Evolutionary conservation across 805 yeast species (phyloP).

Genomic region (Nakazawaea populi): DNA sequence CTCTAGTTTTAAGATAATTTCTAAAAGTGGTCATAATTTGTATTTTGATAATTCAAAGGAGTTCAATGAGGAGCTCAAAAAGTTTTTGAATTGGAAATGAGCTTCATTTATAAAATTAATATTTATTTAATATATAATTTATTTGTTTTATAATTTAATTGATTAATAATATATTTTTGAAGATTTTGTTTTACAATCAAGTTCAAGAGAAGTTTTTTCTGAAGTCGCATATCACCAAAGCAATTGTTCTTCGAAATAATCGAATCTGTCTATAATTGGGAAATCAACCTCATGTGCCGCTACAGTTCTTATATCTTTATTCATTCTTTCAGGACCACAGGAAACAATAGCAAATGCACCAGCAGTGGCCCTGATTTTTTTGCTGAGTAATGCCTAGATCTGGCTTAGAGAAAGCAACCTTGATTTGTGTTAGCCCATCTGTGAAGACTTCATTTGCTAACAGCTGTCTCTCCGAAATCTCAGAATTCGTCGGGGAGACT

Average conservation of each 20-base stretch:
- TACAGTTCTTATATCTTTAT: slow-evolving; percentile 26
- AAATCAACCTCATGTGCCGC: slow-evolving; percentile 23
- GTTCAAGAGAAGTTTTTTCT: no score
- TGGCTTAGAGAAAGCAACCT: slow-evolving; percentile 21
- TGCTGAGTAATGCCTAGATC: slow-evolving; percentile 17
- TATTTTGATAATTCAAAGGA: slow-evolving; percentile 57
- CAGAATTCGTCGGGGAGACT: not conserved
- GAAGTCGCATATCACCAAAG: slow-evolving; percentile 21
- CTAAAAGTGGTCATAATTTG: slow-evolving; percentile 69
- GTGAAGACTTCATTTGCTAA: slow-evolving; percentile 14
- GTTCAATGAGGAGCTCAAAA: slow-evolving; percentile 43
- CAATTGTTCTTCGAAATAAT: slow-evolving; percentile 32
- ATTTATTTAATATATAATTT: not conserved
- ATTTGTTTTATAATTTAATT: not conserved
- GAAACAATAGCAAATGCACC: slow-evolving; percentile 27
- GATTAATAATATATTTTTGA: not conserved
- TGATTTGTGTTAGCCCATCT: slow-evolving; percentile 15
- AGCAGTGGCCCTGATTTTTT: slow-evolving; percentile 13
- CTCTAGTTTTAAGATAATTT: slow-evolving; percentile 34
- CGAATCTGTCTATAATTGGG: slow-evolving; percentile 18
- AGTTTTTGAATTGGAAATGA: slow-evolving; percentile 26
- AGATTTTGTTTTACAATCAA: not conserved
- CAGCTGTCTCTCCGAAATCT: slow-evolving; percentile 1
- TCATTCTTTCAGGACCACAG: slow-evolving; percentile 30
- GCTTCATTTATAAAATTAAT: not conserved